phyloP scores from a whole-genome alignment of 495 filamentous ascomycete species.

The Daldinia grandis region DNA sequence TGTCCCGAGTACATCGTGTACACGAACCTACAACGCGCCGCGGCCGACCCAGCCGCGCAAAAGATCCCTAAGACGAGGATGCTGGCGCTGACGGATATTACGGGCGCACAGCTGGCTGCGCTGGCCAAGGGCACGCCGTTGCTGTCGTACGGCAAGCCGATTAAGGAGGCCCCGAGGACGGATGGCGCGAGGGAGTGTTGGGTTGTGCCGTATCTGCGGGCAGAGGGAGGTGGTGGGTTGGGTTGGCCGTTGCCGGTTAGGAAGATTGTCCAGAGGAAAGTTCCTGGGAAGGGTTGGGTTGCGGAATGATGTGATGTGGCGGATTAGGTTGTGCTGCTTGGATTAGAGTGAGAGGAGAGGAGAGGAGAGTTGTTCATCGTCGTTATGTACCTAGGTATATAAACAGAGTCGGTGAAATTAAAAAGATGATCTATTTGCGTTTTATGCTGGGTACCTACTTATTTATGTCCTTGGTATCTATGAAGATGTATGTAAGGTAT shows the following conservation, averaged over 20 bases:
- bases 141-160: slow-evolving; percentile 85
- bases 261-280: slow-evolving; percentile 83
- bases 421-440: too few relatives aligned
- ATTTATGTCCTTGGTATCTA: too few relatives aligned
- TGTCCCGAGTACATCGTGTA: slow-evolving; percentile 88
- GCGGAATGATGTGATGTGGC: slow-evolving; percentile 30
- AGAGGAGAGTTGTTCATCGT: too few relatives aligned
- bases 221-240: slow-evolving; percentile 64
- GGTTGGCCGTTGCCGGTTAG: slow-evolving; percentile 87
- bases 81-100: slow-evolving; percentile 83
- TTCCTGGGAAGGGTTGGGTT: slow-evolving; percentile 77
- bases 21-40: slow-evolving; percentile 78
- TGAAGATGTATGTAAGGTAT: background rate
- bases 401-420: too few relatives aligned
- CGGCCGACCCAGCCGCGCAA: slow-evolving; percentile 55
- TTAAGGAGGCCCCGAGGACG: slow-evolving; percentile 72
- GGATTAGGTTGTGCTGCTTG: background rate
- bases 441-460: too few relatives aligned
- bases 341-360: background rate
- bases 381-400: too few relatives aligned
- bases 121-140: slow-evolving; percentile 88
- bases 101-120: slow-evolving; percentile 75
- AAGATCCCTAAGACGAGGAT: slow-evolving; percentile 82
- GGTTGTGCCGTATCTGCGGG: slow-evolving; percentile 79
- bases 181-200: slow-evolving; percentile 73